phyloP scores from a whole-genome alignment of 768 basidiomycete species.

The Tephrocybe sp. region DNA sequence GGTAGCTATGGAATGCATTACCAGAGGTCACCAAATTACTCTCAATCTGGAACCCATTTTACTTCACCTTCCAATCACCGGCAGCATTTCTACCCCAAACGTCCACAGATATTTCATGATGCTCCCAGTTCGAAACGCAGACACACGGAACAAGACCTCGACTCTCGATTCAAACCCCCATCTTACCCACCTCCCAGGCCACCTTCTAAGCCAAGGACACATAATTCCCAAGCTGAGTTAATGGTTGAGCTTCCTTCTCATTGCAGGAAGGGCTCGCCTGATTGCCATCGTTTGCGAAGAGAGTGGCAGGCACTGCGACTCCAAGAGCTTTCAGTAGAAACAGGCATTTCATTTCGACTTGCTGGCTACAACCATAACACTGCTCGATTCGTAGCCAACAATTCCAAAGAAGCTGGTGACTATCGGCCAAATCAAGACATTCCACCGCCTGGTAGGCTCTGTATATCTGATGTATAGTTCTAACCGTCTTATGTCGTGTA shows the following conservation, averaged over 20 bases:
- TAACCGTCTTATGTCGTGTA: neutral
- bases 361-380: conserved; percentile 1
- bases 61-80: neutral
- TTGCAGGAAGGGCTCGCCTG: conserved; percentile 8
- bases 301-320: conserved; percentile 4
- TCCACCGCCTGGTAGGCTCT: neutral
- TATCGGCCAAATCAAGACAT: neutral
- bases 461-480: neutral
- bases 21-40: neutral
- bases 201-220: neutral
- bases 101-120: neutral
- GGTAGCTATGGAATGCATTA: conserved; percentile 1
- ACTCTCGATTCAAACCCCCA: neutral
- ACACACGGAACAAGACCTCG: neutral
- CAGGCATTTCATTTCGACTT: conserved; percentile 2
- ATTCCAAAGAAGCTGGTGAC: neutral
- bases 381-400: neutral
- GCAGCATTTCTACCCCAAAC: neutral
- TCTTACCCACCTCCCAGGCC: neutral
- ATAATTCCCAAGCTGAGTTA: conserved; percentile 4
- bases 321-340: conserved; percentile 2
- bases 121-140: conserved; percentile 7
- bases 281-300: conserved; percentile 3
- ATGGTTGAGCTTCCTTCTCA: conserved; percentile 7
- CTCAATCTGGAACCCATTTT: neutral